Evolutionary conservation across 345 rosid species (phyloP).

Genomic region (Abelmoschus esculentus): DNA sequence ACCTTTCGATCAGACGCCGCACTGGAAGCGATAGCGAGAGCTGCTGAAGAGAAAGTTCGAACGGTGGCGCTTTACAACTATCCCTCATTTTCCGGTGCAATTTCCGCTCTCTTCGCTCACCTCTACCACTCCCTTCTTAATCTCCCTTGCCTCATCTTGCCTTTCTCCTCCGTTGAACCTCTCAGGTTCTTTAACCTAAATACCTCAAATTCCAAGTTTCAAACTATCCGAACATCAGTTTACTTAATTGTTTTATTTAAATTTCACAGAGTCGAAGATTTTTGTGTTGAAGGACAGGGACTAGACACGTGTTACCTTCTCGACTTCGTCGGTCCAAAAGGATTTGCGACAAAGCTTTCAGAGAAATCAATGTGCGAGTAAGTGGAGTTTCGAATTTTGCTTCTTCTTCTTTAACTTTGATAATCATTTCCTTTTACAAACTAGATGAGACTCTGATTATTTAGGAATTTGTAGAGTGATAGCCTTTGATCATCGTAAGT

Average conservation of each 20-base stretch:
- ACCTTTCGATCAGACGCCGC: slow-evolving; percentile 80
- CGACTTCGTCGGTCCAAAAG: slow-evolving; percentile 56
- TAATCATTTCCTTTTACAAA: background rate
- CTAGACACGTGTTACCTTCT: slow-evolving; percentile 36
- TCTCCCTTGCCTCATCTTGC: slow-evolving; percentile 60
- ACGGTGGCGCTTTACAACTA: slow-evolving; percentile 67
- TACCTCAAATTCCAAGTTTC: background rate
- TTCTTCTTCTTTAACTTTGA: background rate
- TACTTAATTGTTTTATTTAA: background rate
- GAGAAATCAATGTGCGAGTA: slow-evolving; percentile 49
- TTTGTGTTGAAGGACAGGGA: slow-evolving; percentile 1
- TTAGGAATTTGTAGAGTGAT: slow-evolving; percentile 37
- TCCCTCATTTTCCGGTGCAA: slow-evolving; percentile 84
- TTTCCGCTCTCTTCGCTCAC: slow-evolving; percentile 71
- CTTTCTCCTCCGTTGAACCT: slow-evolving; percentile 71
- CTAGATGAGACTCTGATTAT: background rate
- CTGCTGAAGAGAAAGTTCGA: slow-evolving; percentile 46
- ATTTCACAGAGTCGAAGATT: slow-evolving; percentile 5
- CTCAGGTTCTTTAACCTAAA: slow-evolving; percentile 28
- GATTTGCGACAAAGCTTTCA: slow-evolving; percentile 33
- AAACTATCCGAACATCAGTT: background rate
- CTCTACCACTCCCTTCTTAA: slow-evolving; percentile 62
- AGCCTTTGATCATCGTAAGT: slow-evolving; percentile 76
- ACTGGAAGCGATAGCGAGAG: slow-evolving; percentile 52
- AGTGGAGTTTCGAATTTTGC: slow-evolving; percentile 13